Base-by-base conservation (phyloP, 176 grass and related monocot species). In the Bolboschoenus planiculmis region DNA sequence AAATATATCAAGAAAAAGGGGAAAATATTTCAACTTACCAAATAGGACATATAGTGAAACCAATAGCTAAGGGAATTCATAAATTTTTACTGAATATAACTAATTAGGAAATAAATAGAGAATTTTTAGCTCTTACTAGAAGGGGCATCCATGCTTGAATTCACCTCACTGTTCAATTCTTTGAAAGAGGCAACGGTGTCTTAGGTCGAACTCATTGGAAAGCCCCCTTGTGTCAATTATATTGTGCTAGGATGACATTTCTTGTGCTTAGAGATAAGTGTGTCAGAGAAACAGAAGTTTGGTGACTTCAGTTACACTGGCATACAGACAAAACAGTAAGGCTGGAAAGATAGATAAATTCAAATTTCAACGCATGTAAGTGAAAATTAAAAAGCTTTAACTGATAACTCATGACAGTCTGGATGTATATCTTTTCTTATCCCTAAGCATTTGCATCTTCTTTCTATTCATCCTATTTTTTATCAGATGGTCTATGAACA, bases 281-380 rank as follows among this genome's bases (percentile, higher is more conserved):
- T 48, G 70, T 29, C 37, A 7, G 20, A 74, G 70, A 74, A 74
- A 74, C 23, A 4, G 14, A 5, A 48, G 42, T 29, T 74, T 48
- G 70, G 70, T 74, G 21, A 48, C 29, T 74, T 74, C 24, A 29
- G 70, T 74, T 74, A 48, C 70, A 74, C 10, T 30, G 42, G 23
- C 70, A 74, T 47, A 74, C 70, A 74, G 23, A 74, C 70, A 74
- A 74, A 74, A 47, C 7, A 47, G 70, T 74, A 48, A 74, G 42
- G 70, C 42, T 74, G 11, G 11, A 74, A 48, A 74, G 70, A 26
- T 21, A 74, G 70, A 74, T 48, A 74, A 74, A n/a, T 70, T 74
- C 42, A 74, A 74, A 74, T 27, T 47, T 47, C 24, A 27, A 5
- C 14, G 21, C 68, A 74, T 35, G 8, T 8, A 74, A n/a, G 24